Conservation (phyloP, 345 rosid genomes). For the Eucalyptus polybractea region DNA sequence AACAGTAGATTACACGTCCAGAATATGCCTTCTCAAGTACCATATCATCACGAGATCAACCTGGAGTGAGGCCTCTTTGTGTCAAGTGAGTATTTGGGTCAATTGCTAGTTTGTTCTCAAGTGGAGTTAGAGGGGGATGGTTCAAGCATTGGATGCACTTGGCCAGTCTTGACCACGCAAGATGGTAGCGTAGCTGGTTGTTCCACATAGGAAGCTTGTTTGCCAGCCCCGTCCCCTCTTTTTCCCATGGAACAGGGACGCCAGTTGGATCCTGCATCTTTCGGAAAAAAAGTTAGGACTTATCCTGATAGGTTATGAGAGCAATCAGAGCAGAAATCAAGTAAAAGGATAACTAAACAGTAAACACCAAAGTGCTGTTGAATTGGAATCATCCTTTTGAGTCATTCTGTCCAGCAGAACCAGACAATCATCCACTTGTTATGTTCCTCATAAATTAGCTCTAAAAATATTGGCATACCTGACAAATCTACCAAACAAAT, state of each 20-base stretch:
- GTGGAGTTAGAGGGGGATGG: conserved; percentile 20
- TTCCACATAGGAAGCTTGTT: conserved; percentile 39
- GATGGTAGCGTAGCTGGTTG: conserved; percentile 14
- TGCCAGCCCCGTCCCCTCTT: conserved; percentile 29
- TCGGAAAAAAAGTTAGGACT: not conserved
- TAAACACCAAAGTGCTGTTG: not conserved
- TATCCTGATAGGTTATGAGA: no score
- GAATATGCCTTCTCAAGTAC: no score
- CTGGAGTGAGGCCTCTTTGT: conserved; percentile 1
- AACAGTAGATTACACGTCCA: no score
- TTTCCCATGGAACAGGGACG: conserved; percentile 36
- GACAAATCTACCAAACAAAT: not conserved
- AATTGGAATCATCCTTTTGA: not conserved
- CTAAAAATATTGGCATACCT: not conserved
- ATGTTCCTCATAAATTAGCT: not conserved
- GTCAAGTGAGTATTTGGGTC: conserved; percentile 7
- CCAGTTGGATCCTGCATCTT: conserved; percentile 43
- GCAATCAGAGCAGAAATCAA: no score
- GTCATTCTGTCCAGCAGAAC: not conserved
- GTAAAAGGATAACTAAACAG: not conserved
- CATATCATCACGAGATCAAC: no score
- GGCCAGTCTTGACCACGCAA: conserved; percentile 34
- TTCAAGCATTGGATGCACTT: conserved; percentile 10
- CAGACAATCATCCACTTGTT: not conserved
- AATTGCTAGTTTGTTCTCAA: conserved; percentile 41